Percentiles rank a stretch among this genome's conserved stretches.
Conservation (phyloP, 306 rosid species). For the Sphenostylis stenocarpa region DNA sequence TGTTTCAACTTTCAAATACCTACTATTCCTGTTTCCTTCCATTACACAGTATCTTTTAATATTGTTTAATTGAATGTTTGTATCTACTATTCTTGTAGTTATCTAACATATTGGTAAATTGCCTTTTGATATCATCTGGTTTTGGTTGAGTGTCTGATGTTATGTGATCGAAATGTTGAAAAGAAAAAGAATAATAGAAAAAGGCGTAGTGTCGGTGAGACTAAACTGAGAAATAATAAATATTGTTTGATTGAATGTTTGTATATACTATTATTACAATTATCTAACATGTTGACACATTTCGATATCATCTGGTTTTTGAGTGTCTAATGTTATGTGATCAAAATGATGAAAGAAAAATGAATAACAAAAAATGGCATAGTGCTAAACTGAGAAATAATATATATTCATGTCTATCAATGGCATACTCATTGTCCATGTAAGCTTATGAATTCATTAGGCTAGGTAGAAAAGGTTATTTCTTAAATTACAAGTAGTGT, state of each 20-base stretch:
- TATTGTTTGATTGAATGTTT: not conserved
- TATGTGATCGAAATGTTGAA: not conserved
- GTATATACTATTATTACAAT: too few relatives aligned
- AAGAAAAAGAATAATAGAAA: not conserved
- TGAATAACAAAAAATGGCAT: too few relatives aligned
- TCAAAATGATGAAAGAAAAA: not conserved
- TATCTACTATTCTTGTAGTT: not conserved
- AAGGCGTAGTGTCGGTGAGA: not conserved
- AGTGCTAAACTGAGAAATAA: not conserved
- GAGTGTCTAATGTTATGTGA: not conserved
- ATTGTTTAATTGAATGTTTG: not conserved
- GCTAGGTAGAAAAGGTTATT: not conserved
- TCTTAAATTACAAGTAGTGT: not conserved
- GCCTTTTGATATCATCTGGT: not conserved
- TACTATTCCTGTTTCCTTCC: not conserved
- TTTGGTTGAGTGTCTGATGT: slow-evolving; percentile 2
- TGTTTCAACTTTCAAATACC: not conserved
- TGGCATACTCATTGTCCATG: not conserved
- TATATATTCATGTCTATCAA: not conserved
- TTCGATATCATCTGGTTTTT: not conserved
- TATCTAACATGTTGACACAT: not conserved
- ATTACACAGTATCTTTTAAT: not conserved
- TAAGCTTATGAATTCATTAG: not conserved
- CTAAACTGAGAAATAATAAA: not conserved
- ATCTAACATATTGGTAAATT: not conserved